Evolutionary conservation across 352 stramenopile genomes (phyloP), one percentile per base, ranked within the genome.

Genomic region (Pythium sp.): DNA sequence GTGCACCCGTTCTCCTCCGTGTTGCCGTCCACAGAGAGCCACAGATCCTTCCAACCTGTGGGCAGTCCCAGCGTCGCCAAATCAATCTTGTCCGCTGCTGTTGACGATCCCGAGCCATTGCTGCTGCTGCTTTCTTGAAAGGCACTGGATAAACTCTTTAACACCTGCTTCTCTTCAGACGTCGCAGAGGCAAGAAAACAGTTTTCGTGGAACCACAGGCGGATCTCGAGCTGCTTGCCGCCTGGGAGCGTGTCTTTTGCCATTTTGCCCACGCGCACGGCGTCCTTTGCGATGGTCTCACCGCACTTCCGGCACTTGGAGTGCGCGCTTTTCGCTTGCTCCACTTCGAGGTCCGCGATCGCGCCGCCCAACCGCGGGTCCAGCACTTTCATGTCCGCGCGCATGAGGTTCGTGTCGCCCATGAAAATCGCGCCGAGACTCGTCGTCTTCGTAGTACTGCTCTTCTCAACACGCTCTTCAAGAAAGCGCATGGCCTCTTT

Each of bases 1-100:
- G 86, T 94, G 69, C 77, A 84, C 0, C 86, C 86, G 22, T 94
- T 94, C 53, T 87, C 76, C 62, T 94, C 84, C 2, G 86, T 89
- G 46, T 92, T 90, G 24, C 82, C 83, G 8, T 68, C 64, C 12
- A 92, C 77, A 0, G 70, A 78, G 38, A 94, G 66, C 86, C 86
- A 94, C 4, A 91, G 76, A 53, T 94, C 86, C 20, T 73, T 89
- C 86, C 86, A 94, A 0, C 74, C 72, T 5, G 65, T 53, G 20
- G 84, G 86, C 12, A 94, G 63, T 0, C 84, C 86, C 5, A 81
- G 66, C 5, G 78, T 80, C 32, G 81, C 75, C 64, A 77, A 36
- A 58, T 78, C 70, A 22, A 81, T 15, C n/a, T 68, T 62, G 49
- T 38, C 14, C n/a, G 46, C 24, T 34, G 12, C 3, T n/a, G 32